Base-by-base conservation (phyloP, 2,329 filamentous ascomycete species). In the Lachnellula subtilissima region DNA sequence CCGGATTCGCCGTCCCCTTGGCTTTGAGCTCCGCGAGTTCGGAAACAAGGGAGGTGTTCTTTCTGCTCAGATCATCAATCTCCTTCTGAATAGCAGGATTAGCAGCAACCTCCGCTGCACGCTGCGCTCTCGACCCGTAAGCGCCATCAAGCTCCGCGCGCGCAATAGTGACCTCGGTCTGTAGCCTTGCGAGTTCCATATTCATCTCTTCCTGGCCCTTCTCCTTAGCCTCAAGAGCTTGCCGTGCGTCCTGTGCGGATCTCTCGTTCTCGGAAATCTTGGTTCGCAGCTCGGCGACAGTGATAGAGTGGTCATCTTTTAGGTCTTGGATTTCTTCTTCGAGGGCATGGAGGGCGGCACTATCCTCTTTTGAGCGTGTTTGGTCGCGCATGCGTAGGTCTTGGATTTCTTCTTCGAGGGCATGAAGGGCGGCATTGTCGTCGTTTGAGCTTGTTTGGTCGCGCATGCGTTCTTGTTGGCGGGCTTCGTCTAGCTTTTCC, bases 111-210 rank as follows among this genome's bases (percentile, higher is more conserved):
- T 87, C 84, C n/a, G 84, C 85, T 12, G 85, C 84, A 35, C 86
- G 82, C 68, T 89, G 78, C 9, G 84, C 81, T 51, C 86, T 78
- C n/a, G 79, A 82, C 42, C 94, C 94, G 69, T 97, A 97, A 69
- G 96, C 95, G 60, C 91, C 91, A 65, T 96, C 94, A 25, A 97
- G 88, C 71, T 97, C 93, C 52, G 92, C 90, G 67, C 85, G 84
- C 25, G 89, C 91, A 63, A 97, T 87, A n/a, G 93, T 95, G 43
- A 97, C 81, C 75, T 97, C 86, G 2, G 86, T 89, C 37, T 84
- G 85, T 5, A 87, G 75, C 52, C 82, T 78, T 3, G 87, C 84
- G 50, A 88, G 77, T 65, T 88, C 82, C 54, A 79, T 76, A 67
- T 87, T 85, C 39, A 87, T 73, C 6, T 74, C 72, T n/a, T 75